phyloP scores from a whole-genome alignment of 768 basidiomycete genomes.

The Tephrocybe sp. region DNA sequence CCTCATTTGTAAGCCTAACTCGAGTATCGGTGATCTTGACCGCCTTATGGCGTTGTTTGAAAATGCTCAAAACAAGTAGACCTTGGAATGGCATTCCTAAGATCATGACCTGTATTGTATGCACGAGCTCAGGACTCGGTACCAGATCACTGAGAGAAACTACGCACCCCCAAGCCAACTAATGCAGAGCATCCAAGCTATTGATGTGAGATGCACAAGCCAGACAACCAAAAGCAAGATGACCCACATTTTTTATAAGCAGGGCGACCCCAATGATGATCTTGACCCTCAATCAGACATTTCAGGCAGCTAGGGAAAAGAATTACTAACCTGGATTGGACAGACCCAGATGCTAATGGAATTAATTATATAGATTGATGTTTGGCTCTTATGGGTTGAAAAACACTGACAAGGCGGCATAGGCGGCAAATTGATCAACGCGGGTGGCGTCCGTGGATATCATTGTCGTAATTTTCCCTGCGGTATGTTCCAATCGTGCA shows the following conservation, averaged over 20 bases:
- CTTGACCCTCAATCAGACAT: conserved; percentile 18
- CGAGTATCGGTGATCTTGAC: conserved; percentile 67
- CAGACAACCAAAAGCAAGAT: not conserved
- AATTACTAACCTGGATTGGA: conserved; percentile 46
- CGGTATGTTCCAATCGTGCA: conserved; percentile 53
- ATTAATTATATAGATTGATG: not conserved
- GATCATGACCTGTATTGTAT: conserved; percentile 39
- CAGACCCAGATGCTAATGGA: conserved; percentile 50
- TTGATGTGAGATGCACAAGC: not conserved
- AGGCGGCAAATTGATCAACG: conserved; percentile 46
- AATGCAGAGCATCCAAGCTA: conserved; percentile 69
- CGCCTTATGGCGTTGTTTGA: conserved; percentile 49
- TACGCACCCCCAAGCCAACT: conserved; percentile 51
- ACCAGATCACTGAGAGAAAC: conserved; percentile 1
- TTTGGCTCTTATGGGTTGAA: not conserved
- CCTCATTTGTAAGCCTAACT: conserved; percentile 62
- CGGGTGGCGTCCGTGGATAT: conserved; percentile 62
- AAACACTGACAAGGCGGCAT: conserved; percentile 35
- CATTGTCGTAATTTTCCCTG: conserved; percentile 69
- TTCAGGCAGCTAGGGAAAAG: not conserved
- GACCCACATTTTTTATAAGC: conserved; percentile 52
- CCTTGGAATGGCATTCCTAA: conserved; percentile 59
- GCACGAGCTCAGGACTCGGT: not conserved
- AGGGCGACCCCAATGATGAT: conserved; percentile 59
- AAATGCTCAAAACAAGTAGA: conserved; percentile 49